Conservation (phyloP, 768 basidiomycete species). For the Termitomyces sp. region DNA sequence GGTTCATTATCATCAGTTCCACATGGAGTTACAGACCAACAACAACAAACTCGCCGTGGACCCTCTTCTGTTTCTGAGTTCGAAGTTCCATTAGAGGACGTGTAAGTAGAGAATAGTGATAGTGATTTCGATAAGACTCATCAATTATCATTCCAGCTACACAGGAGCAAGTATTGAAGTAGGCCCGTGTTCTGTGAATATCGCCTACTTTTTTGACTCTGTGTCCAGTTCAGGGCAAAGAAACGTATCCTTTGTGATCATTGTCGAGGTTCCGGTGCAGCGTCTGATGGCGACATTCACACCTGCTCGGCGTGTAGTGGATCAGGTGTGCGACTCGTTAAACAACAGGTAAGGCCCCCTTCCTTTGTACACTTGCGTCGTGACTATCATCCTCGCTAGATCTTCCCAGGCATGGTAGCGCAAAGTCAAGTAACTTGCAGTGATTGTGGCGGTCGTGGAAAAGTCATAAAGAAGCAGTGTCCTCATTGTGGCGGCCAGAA, state of each 20-base stretch:
- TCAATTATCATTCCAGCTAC: conserved; percentile 46
- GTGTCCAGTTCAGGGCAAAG: conserved; percentile 79
- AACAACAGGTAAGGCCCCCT: conserved; percentile 58
- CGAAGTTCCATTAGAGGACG: conserved; percentile 83
- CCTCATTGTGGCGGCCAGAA: conserved; percentile 82
- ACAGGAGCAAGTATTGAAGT: conserved; percentile 84
- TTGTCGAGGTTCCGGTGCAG: conserved; percentile 94
- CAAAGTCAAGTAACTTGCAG: conserved; percentile 83
- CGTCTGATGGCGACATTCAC: conserved; percentile 84
- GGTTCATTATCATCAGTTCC: not conserved
- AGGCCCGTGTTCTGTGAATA: conserved; percentile 21
- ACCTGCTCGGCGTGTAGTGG: conserved; percentile 85
- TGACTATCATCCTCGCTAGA: conserved; percentile 27
- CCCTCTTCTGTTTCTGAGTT: conserved; percentile 78
- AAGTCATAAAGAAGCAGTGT: conserved; percentile 72
- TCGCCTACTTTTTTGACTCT: conserved; percentile 17
- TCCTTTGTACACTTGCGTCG: not conserved
- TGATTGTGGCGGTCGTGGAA: conserved; percentile 83
- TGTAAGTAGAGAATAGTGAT: conserved; percentile 40
- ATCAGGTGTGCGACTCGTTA: conserved; percentile 76
- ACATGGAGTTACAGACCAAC: conserved; percentile 31
- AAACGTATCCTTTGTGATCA: conserved; percentile 94
- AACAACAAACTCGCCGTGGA: conserved; percentile 70
- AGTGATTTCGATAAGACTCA: not conserved
- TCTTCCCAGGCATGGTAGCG: conserved; percentile 96